Conservation (phyloP, 768 basidiomycete genomes). For the Mycena belliarum region DNA sequence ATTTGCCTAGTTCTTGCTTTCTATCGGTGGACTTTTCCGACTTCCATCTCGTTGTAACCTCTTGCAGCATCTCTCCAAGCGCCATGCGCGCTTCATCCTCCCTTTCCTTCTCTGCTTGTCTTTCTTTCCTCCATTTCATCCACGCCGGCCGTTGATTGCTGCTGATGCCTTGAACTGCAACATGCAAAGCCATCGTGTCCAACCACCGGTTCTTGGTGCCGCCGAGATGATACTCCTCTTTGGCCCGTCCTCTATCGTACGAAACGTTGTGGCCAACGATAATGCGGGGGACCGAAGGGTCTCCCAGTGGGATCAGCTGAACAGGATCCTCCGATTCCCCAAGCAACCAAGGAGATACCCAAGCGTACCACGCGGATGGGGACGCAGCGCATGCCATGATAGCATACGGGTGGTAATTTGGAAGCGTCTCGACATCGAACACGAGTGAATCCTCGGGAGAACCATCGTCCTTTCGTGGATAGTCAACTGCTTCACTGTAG, state of each 20-base stretch:
- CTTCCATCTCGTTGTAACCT: constrained; percentile 49
- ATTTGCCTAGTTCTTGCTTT: constrained; percentile 40
- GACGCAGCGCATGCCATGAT: constrained; percentile 90
- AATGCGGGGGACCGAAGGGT: constrained; percentile 52
- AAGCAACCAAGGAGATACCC: constrained; percentile 94
- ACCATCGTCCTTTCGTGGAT: constrained; percentile 58
- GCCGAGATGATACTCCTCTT: constrained; percentile 77
- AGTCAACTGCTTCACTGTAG: constrained; percentile 71
- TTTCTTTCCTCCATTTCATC: constrained; percentile 81
- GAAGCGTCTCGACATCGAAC: constrained; percentile 95
- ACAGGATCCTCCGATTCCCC: constrained; percentile 52
- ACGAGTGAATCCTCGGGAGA: constrained; percentile 72
- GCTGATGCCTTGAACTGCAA: constrained; percentile 91
- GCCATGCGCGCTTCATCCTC: constrained; percentile 65
- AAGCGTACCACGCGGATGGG: constrained; percentile 86
- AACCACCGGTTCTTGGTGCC: constrained; percentile 77
- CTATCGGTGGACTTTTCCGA: constrained; percentile 49
- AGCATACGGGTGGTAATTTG: constrained; percentile 75
- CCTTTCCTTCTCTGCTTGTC: constrained; percentile 54
- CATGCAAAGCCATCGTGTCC: constrained; percentile 94
- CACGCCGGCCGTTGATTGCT: constrained; percentile 93
- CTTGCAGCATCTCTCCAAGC: constrained; percentile 41
- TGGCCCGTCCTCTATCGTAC: constrained; percentile 83
- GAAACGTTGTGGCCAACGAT: constrained; percentile 95
- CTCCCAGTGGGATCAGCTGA: constrained; percentile 78